phyloP scores from a whole-genome alignment of 495 filamentous ascomycete genomes.

The Immersiella caudata region DNA sequence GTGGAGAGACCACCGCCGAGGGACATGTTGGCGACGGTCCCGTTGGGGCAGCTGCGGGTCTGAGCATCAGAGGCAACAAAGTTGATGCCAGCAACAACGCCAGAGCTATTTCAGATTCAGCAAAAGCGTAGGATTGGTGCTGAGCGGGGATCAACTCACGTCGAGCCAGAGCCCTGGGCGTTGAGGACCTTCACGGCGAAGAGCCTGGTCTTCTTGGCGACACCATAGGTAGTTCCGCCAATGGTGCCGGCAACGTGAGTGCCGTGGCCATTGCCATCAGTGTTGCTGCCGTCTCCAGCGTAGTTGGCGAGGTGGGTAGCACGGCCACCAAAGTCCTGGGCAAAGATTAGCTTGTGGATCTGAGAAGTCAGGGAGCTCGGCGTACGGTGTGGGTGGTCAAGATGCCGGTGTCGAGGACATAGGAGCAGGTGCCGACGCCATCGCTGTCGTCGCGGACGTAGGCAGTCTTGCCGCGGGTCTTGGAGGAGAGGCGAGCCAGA shows the following conservation, averaged over 20 bases:
- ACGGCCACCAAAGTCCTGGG: slow-evolving; percentile 14
- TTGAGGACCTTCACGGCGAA: slow-evolving; percentile 42
- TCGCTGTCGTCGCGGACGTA: slow-evolving; percentile 65
- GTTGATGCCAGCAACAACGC: slow-evolving; percentile 55
- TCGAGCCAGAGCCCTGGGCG: slow-evolving; percentile 50
- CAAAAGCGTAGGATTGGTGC: slow-evolving; percentile 30
- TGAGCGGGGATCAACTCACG: slow-evolving; percentile 28
- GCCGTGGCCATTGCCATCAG: slow-evolving; percentile 46
- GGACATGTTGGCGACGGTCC: slow-evolving; percentile 57
- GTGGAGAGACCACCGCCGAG: slow-evolving; percentile 57
- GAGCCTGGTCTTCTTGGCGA: slow-evolving; percentile 48
- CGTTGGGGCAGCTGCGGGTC: slow-evolving; percentile 46
- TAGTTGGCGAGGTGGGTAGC: slow-evolving; percentile 4
- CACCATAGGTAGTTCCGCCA: slow-evolving; percentile 44
- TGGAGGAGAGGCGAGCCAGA: slow-evolving; percentile 60
- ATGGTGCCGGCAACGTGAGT: slow-evolving; percentile 22
- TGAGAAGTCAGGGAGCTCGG: not conserved
- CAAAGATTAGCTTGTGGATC: not conserved
- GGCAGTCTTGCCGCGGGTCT: slow-evolving; percentile 47
- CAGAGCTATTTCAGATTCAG: slow-evolving; percentile 29
- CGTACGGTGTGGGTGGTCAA: slow-evolving; percentile 46
- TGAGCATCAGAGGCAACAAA: slow-evolving; percentile 43
- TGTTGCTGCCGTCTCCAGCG: slow-evolving; percentile 39
- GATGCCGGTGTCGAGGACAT: slow-evolving; percentile 66
- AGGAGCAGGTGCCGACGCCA: slow-evolving; percentile 59